Evolutionary conservation across 2,329 filamentous ascomycete species (phyloP).

Genomic region (Trichoderma sp.): DNA sequence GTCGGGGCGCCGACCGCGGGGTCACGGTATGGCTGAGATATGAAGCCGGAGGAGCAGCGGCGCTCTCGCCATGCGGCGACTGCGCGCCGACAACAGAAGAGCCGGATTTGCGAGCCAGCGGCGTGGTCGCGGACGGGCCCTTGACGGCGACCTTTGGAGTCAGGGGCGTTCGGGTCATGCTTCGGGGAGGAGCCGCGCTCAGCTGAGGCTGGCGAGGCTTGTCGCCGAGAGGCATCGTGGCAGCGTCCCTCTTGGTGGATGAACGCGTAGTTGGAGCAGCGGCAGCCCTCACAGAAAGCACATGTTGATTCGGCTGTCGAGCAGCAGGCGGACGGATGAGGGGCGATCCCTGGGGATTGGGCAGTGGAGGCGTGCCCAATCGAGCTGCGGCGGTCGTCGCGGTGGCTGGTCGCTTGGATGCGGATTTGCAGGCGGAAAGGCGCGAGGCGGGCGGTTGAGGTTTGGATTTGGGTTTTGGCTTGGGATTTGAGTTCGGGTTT

Average conservation of each 20-base stretch:
- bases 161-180: conserved; percentile 46
- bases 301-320: conserved; percentile 31
- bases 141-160: conserved; percentile 56
- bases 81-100: conserved; percentile 24
- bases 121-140: conserved; percentile 39
- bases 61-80: conserved; percentile 42
- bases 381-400: not conserved
- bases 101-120: conserved; percentile 39
- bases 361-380: conserved; percentile 6
- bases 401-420: not conserved
- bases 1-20: conserved; percentile 72
- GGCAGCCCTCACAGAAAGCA: conserved; percentile 21
- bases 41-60: conserved; percentile 50
- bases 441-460: conserved; percentile 6
- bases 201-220: conserved; percentile 68
- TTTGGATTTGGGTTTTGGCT: not conserved
- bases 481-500: not conserved
- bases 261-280: conserved; percentile 20
- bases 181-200: conserved; percentile 58
- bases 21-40: conserved; percentile 69
- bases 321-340: conserved; percentile 19
- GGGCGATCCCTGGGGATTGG: conserved; percentile 9
- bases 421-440: conserved; percentile 1
- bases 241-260: conserved; percentile 27
- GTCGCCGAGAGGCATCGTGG: conserved; percentile 48